Evolutionary conservation across 78 protist genomes (phyloP).

Genomic region (Planoprotostelium fungivorum): DNA sequence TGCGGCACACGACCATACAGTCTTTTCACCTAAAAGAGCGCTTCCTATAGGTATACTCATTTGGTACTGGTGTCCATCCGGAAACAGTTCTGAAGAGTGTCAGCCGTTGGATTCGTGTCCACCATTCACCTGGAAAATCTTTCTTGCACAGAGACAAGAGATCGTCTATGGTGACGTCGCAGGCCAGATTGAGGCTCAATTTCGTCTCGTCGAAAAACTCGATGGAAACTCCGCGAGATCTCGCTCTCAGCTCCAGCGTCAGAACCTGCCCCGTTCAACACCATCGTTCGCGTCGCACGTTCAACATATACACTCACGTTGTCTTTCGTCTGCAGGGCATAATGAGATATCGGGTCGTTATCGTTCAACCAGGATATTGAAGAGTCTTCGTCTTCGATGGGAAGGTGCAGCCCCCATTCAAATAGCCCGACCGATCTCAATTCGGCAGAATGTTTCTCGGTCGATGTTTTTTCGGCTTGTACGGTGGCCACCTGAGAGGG

Average conservation of each 20-base stretch:
- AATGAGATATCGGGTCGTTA: not conserved
- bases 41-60: not conserved
- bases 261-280: no score
- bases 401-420: not conserved
- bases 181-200: not conserved
- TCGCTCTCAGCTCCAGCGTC: not conserved
- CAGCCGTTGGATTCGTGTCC: not conserved
- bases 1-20: not conserved
- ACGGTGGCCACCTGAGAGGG: no score
- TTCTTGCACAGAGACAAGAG: no score
- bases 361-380: not conserved
- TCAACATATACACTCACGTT: no score
- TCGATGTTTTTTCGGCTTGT: no score
- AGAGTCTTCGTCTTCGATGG: not conserved
- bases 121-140: not conserved
- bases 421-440: no score
- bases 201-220: not conserved
- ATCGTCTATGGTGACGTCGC: not conserved
- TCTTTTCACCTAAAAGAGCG: not conserved
- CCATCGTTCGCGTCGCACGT: no score
- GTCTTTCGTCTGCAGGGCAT: not conserved
- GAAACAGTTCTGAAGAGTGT: not conserved
- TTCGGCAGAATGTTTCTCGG: no score
- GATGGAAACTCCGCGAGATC: not conserved
- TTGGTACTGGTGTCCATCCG: no score